Base-by-base conservation (phyloP, 2,329 filamentous ascomycete species). In the Chalaropsis ovoidea region DNA sequence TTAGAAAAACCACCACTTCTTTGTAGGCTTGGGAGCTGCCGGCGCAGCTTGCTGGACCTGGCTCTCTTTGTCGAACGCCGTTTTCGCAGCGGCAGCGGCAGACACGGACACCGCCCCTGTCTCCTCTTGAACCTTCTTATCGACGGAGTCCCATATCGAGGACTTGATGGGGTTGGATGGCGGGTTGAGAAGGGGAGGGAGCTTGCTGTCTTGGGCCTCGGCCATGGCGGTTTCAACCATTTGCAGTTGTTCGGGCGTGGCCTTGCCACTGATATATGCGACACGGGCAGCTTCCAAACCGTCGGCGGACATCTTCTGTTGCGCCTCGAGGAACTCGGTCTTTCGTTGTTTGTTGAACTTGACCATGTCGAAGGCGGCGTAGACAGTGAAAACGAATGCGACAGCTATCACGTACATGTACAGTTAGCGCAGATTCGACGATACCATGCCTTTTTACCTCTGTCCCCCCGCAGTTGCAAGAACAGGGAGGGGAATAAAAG, bases 331-430 rank as follows among this genome's bases (percentile, higher is more conserved):
- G 76, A 83, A 85, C 73, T 85, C 82, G 71, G 74, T 75, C 71
- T 81, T 82, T 70, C 82, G 81, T 74, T 81, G 79, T 70, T 80
- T 80, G 77, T 85, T 85, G 74, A 82, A 81, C 64, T 78, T 76
- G 68, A 84, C 76, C 82, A 85, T 85, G 73, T 85, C 82, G 76
- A 77, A 80, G 19, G 82, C 80, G 43, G 82, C 83, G 76, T 84
- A 85, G 68, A 79, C 75, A 65, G 81, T 84, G 49, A 82, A 76
- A 35, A 84, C 75, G 69, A 78, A 77, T 68, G 81, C 81, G 68
- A 85, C 76, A 62, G 77, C 82, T 84, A 64, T 11, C 43, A n/a
- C 13, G 22, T n/a, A 17, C 10, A 47, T 22, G 24, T 39, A 56
- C 15, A 19, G 52, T 60, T 47, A 60, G 54, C 49, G 19, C 11